Evolutionary conservation across 495 filamentous ascomycete species (phyloP), one percentile per base, ranked within the genome.

Genomic region (Tuber microsphaerosporum): DNA sequence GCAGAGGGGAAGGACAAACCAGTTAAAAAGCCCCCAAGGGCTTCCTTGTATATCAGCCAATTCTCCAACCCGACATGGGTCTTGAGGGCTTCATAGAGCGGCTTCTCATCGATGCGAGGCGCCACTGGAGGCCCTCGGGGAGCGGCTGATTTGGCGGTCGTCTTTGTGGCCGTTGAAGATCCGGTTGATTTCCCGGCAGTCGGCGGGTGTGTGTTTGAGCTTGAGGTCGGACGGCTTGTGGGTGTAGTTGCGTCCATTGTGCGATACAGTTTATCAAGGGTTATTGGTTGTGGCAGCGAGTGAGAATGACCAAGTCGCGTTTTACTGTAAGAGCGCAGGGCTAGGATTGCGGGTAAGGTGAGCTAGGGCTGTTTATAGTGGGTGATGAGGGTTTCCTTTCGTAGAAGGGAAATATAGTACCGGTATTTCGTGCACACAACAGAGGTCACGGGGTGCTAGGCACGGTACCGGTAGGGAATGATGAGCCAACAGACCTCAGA

Each of bases 11-110:
- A 31, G 26, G 71, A 87, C 89, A 69, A 85, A 95, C 94, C 94
- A 80, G 94, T 85, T 45, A 97, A 83, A 83, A 97, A 98, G 26
- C 90, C 86, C 73, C 90, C 89, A 34, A 92, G 89, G 42, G 93
- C 84, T 78, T 94, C 91, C 84, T 97, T 97, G 84, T 99, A 99
- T 75, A 88, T 88, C 68, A 87, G 86, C 95, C 95, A 99, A 83
- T 92, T 88, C 83, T 97, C 94, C 69, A 90, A 87, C 44, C 86
- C 85, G 83, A 98, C 90, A 61, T 88, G 89, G 65, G 87, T 85
- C 83, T 97, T 97, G 69, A 99, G 87, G 76, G 91, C 89, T 48
- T 92, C 91, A 82, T 98, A 97, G 78, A 94, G 87, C 42, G 93
- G 92, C 83, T 97, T 94, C 39, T 97, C 86, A 82, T 99, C 94